Evolutionary conservation across 371 early-diverging fungal species (phyloP).

Genomic region (Actinomucor elegans): DNA sequence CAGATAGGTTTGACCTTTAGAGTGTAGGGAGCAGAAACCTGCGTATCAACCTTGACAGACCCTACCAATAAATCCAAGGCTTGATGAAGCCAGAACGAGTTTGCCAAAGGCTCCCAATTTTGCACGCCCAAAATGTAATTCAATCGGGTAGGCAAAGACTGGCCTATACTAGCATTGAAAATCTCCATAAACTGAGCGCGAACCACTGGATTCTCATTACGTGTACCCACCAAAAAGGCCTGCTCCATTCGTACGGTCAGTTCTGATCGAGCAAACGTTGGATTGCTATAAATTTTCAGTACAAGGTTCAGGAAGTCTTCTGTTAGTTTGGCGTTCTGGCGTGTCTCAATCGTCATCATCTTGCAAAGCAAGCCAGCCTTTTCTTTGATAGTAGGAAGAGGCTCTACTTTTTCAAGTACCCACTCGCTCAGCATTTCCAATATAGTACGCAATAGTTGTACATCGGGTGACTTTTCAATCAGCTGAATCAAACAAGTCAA

Average conservation of each 20-base stretch:
- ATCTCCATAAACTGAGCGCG: constrained; percentile 80
- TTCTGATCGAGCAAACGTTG: constrained; percentile 83
- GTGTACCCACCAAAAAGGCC: constrained; percentile 91
- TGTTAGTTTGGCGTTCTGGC: constrained; percentile 63
- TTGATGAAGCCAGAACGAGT: constrained; percentile 91
- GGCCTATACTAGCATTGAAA: constrained; percentile 78
- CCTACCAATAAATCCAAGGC: constrained; percentile 86
- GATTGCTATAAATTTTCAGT: constrained; percentile 81
- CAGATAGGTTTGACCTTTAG: constrained; percentile 55
- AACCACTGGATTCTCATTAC: constrained; percentile 72
- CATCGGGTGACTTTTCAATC: constrained; percentile 79
- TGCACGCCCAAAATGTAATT: constrained; percentile 92
- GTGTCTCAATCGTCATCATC: constrained; percentile 83
- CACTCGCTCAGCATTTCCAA: constrained; percentile 86
- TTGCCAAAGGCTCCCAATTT: constrained; percentile 91
- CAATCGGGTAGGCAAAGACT: constrained; percentile 68
- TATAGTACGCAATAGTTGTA: constrained; percentile 70
- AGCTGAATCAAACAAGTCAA: constrained; percentile 79
- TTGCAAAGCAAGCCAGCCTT: constrained; percentile 88
- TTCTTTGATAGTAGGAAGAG: constrained; percentile 95
- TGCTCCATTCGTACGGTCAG: constrained; percentile 91
- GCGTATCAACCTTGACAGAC: constrained; percentile 47
- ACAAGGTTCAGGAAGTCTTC: constrained; percentile 88
- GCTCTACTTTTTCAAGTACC: constrained; percentile 76
- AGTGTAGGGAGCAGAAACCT: constrained; percentile 45